Percentiles rank a stretch among this genome's conserved stretches.
These are phyloP conservation scores for Xylariaceae sp. DNA, from an alignment of 2,329 filamentous ascomycete genomes.

Conservation along the genomic window DNA sequence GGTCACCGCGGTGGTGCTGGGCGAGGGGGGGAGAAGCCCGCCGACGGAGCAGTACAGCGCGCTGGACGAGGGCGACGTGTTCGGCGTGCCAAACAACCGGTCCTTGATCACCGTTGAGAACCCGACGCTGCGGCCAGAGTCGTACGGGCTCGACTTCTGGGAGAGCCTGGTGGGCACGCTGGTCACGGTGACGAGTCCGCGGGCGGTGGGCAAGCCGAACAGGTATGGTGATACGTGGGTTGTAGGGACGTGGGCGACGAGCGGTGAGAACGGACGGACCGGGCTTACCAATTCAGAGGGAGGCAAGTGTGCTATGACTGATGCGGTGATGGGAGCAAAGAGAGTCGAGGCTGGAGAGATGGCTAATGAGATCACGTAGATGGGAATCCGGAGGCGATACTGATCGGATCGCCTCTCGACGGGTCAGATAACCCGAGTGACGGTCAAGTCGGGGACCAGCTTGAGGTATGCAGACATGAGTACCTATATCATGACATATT, in stretches of 20 bases:
- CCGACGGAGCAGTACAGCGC: conserved; percentile 58
- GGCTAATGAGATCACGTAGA: too few species aligned
- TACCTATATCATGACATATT: not conserved
- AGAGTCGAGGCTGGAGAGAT: too few species aligned
- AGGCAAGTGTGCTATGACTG: too few species aligned
- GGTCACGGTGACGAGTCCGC: conserved; percentile 56
- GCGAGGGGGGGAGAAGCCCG: conserved; percentile 50
- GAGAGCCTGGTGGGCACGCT: conserved; percentile 64
- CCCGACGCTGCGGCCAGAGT: conserved; percentile 54
- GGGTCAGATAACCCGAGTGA: conserved; percentile 47
- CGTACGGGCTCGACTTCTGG: conserved; percentile 74
- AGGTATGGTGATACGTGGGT: conserved; percentile 67
- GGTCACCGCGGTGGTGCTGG: too few species aligned
- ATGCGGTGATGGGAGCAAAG: too few species aligned
- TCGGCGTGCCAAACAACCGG: conserved; percentile 59
- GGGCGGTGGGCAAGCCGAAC: conserved; percentile 60
- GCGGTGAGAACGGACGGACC: too few species aligned
- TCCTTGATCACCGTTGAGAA: conserved; percentile 55
- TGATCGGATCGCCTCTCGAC: conserved; percentile 35
- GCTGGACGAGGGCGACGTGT: conserved; percentile 62
- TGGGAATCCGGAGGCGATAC: conserved; percentile 66
- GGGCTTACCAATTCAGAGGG: too few species aligned
- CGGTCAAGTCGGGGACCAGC: conserved; percentile 60
- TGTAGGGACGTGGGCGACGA: too few species aligned
- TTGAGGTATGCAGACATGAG: conserved; percentile 40